Base-by-base conservation (phyloP, 2,329 filamentous ascomycete genomes). In the Cordyceps pruinosa region DNA sequence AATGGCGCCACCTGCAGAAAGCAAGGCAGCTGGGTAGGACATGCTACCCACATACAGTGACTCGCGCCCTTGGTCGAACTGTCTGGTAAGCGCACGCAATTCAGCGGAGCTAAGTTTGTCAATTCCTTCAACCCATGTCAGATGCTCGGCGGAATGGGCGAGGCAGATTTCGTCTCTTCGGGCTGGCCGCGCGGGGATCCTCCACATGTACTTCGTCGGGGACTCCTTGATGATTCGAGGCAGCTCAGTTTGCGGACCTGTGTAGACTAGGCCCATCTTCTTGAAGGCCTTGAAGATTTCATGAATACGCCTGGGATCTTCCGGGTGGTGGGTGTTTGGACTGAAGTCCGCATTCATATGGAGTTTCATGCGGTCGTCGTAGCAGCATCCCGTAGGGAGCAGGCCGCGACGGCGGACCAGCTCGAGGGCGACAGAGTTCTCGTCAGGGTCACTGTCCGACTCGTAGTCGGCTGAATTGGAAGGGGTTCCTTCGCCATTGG, bases 301-400 rank as follows among this genome's bases (percentile, higher is more conserved):
- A 65, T 92, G 89, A 59, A 99, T 97, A 15, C 94, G 85, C 28
- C 90, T 81, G 1, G 94, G 94, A 66, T 99, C 94, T 71, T 99
- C 94, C 0, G 94, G 94, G 66, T 99, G 94, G 52, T 95, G 87
- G 23, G 93, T 87, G 48, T 85, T 82, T 1, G 81, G 79, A 19
- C 81, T 83, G 66, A 84, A 87, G 68, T 90, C 86, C 17, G 89
- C 85, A 68, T 97, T 96, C 56, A 91, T 89, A 69, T 99, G 94
- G 60, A 95, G 88, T 60, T 94, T 90, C 94, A 99, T 99, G 32
- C 93, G 85, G 58, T 90, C 86, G 73, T 99, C 94, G 69, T 97
- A 99, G 63, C 89, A 93, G 60, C 88, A 84, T 4, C 89, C 89
- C 0, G 88, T 92, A 0, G 87, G 83, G 1, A 89, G 75, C 26